Evolutionary conservation across 1,139 yeast species (phyloP), one percentile per base, ranked within the genome.

Genomic region (Magnusiomyces paraingens): DNA sequence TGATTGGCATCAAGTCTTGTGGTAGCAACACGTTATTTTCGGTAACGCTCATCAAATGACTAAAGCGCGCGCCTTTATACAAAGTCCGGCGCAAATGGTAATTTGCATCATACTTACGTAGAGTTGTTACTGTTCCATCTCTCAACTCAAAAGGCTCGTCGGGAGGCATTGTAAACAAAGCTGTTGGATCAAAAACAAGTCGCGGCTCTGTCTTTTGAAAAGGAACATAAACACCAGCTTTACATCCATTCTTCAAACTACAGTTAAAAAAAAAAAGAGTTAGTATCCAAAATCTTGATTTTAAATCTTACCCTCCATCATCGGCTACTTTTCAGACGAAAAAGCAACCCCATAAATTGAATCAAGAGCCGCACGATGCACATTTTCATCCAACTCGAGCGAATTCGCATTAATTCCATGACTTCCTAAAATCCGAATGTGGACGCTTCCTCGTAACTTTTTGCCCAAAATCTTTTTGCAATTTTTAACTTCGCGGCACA

Each of bases 261-360:
- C 14, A 26, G 6, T 4, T 3, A 6, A 20, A 5, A 47, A 38
- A 47, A 17, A 47, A 20, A 35, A 26, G 8, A 26, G 32, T 26
- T 26, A 26, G 32, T 26, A 8, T 8, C 32, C 32, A 26, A 26
- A 26, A 26, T 26, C 32, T 26, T 26, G 32, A 8, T 26, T 26
- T 26, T 26, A 26, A 4, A 26, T 26, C 32, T 26, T 8, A 4
- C 8, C 32, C 32, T 26, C 8, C 5, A 38, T 38, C 4, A n/a
- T 29, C 18, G 10, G 15, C 1, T 43, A 48, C 47, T 48, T 50
- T 52, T 54, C 59, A 14, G 64, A 59, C 6, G 62, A 68, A 62
- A 79, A 81, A 39, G 69, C 71, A 8, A 81, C 64, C 0, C 89
- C 89, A 66, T 76, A 79, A 52, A 79, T 81, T 1, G 84, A 78